phyloP scores from a whole-genome alignment of 305 asterid genomes.

The Salvia sclarea region DNA sequence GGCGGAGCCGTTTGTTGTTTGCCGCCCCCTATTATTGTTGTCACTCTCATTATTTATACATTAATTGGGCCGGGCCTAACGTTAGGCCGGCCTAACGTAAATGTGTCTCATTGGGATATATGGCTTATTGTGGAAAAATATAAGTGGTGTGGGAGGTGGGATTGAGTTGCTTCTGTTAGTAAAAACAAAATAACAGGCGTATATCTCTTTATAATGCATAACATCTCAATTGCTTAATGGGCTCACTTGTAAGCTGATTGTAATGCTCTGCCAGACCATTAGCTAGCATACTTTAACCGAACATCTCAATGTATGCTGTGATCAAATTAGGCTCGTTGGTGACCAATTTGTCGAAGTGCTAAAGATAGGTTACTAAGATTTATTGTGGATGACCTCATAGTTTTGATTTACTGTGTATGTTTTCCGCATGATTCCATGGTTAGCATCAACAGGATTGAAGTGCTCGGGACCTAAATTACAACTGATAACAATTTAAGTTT shows the following conservation, averaged over 20 bases:
- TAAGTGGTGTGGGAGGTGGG: slow-evolving; percentile 7
- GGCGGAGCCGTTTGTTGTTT: too few relatives aligned
- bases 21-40: too few relatives aligned
- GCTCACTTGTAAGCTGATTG: neutral
- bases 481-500: neutral
- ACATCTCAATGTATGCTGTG: neutral
- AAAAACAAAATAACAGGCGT: neutral
- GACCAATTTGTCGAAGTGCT: neutral
- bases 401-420: neutral
- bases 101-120: neutral
- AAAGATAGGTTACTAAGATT: slow-evolving; percentile 8
- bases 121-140: neutral
- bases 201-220: neutral
- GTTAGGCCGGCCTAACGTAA: too few relatives aligned
- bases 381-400: neutral
- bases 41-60: too few relatives aligned
- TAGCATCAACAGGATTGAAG: neutral
- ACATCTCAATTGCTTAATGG: neutral
- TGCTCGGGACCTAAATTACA: slow-evolving; percentile 4
- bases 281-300: neutral
- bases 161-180: slow-evolving; percentile 5
- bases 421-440: neutral
- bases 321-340: neutral
- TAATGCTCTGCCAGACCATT: neutral
- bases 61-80: too few relatives aligned